Evolutionary conservation across 1,284 basidiomycete species (phyloP).

Genomic region (Ustilago esculenta): DNA sequence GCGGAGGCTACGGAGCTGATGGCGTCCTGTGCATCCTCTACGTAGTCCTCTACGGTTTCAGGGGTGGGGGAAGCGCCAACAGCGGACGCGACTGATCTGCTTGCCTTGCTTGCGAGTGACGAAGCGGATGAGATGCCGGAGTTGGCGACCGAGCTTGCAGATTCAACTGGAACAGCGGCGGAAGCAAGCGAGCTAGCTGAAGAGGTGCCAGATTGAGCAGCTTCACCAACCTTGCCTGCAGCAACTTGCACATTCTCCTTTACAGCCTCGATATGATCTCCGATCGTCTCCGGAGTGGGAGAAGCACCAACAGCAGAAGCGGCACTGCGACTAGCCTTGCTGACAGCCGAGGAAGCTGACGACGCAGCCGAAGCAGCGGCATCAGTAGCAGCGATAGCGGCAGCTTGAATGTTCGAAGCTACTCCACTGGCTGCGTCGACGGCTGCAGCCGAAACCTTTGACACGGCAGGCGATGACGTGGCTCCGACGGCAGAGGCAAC

Average conservation of each 20-base stretch:
- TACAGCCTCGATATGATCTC: constrained; percentile 23
- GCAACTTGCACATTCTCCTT: constrained; percentile 4
- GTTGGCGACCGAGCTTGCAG: constrained; percentile 5
- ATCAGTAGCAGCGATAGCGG: constrained; percentile 6
- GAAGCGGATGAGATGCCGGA: not conserved
- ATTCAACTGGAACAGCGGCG: no score
- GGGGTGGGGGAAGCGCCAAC: constrained; percentile 21
- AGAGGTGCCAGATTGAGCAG: constrained; percentile 6
- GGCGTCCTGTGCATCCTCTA: constrained; percentile 3
- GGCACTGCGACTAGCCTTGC: constrained; percentile 14
- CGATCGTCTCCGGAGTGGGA: constrained; percentile 24
- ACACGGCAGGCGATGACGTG: constrained; percentile 8
- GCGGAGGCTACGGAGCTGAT: no score
- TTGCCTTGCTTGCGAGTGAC: not conserved
- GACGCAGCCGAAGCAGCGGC: constrained; percentile 18
- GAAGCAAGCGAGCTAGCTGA: constrained; percentile 5
- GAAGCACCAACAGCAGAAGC: constrained; percentile 37
- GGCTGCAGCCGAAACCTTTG: constrained; percentile 12
- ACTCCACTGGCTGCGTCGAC: constrained; percentile 9
- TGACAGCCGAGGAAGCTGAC: constrained; percentile 17
- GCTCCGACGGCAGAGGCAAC: constrained; percentile 24
- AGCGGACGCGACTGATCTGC: constrained; percentile 4
- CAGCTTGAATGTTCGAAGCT: constrained; percentile 19
- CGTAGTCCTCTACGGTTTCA: constrained; percentile 20
- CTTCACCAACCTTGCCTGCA: not conserved